phyloP scores from a whole-genome alignment of 2,329 filamentous ascomycete species.

The Penicillium sp. region DNA sequence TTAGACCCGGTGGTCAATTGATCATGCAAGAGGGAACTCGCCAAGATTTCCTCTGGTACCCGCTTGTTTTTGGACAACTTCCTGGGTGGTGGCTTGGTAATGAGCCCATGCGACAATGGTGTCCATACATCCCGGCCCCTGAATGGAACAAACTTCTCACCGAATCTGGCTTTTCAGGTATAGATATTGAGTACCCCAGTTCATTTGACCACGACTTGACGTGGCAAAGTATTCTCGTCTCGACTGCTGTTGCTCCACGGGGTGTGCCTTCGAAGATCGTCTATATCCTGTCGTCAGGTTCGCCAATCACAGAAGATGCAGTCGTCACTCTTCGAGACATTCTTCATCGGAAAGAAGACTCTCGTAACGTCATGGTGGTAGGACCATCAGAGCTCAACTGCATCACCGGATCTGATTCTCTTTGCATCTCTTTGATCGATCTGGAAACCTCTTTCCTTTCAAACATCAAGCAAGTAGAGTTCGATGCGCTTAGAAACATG shows the following conservation, averaged over 20 bases:
- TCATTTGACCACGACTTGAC: slow-evolving; percentile 15
- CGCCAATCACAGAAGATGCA: background rate
- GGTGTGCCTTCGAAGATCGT: background rate
- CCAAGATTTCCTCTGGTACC: slow-evolving; percentile 27
- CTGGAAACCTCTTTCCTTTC: slow-evolving; percentile 10
- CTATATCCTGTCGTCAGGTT: slow-evolving; percentile 11
- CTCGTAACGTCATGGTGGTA: background rate
- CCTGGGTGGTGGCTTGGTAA: slow-evolving; percentile 26
- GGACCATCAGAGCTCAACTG: background rate
- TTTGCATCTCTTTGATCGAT: slow-evolving; percentile 20
- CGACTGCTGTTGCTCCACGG: slow-evolving; percentile 11
- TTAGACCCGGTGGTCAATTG: slow-evolving; percentile 22
- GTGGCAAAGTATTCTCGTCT: slow-evolving; percentile 25
- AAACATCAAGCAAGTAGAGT: slow-evolving; percentile 3
- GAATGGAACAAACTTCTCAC: slow-evolving; percentile 19
- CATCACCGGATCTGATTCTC: background rate
- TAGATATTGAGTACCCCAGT: slow-evolving; percentile 23
- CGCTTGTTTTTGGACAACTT: slow-evolving; percentile 24
- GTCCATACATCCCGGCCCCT: slow-evolving; percentile 21
- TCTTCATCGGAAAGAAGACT: background rate
- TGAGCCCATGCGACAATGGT: slow-evolving; percentile 22
- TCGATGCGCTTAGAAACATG: slow-evolving; percentile 3
- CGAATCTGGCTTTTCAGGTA: slow-evolving; percentile 20
- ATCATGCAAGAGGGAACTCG: slow-evolving; percentile 26
- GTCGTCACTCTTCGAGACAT: background rate